Base-by-base conservation (phyloP, 257 asterid species). In the Fraxinus americana region DNA sequence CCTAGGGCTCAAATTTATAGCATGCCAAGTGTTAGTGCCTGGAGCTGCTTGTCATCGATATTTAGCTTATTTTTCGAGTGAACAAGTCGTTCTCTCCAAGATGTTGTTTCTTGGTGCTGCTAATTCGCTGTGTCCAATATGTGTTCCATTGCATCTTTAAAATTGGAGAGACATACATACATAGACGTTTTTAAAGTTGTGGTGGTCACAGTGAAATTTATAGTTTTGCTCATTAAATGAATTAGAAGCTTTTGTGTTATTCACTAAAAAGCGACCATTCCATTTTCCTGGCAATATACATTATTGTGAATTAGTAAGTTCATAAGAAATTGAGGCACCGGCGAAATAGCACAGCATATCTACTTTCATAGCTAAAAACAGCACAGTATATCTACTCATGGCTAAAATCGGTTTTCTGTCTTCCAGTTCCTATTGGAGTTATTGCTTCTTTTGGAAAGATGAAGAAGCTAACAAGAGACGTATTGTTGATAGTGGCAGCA, bases 381-480 rank as follows among this genome's bases (percentile, higher is more conserved):
- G 45, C 13, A 21, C 1, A 23, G 32, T 2, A 59, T 61, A 23
- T 10, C 14, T 30, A 2, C 66, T 75, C 52, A 61, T 77, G 75
- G 66, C 83, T 82, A 76, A 84, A 75, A 73, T 21, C 74, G 45
- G 77, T 76, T 63, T 54, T 79, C 32, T 75, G 70, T 71, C 50
- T 83, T 88, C 91, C 97, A 93, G 99, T 95, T 82, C 99, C 98
- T 67, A 77, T 93, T 63, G 94, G 92, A 81, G 94, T 93, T 72
- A 79, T 95, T 83, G 96, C 97, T 50, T 92, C 97, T 73, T 93
- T 93, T 81, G 89, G 83, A 78, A 93, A 89, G 84, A 85, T 93
- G 90, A 95, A 95, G 97, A 95, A 88, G 87, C 96, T 93, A 36
- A 87, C 96, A 11, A 89, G 76, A 83, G 99, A 93, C 66, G 59